phyloP scores from a whole-genome alignment of 345 rosid species.

The Leavenworthia alabamica region DNA sequence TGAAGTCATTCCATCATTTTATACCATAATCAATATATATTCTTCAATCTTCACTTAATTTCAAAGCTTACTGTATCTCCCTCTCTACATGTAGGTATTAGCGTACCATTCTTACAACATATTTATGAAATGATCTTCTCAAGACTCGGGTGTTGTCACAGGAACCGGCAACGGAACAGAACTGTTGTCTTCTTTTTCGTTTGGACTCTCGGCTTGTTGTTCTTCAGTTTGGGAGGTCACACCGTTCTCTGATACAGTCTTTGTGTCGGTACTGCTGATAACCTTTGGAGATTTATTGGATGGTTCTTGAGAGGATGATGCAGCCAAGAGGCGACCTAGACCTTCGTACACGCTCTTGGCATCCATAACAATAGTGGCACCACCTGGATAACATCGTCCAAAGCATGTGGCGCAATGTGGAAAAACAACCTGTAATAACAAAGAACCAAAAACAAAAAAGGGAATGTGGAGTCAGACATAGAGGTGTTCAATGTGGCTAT shows the following conservation, averaged over 20 bases:
- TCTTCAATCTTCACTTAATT: not conserved
- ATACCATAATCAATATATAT: not conserved
- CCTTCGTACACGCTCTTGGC: constrained; percentile 66
- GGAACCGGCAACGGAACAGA: constrained; percentile 1
- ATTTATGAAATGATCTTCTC: not conserved
- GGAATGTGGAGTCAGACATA: no score
- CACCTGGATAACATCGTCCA: constrained; percentile 91
- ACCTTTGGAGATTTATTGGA: constrained; percentile 35
- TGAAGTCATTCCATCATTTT: not conserved
- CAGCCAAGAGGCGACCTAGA: constrained; percentile 44
- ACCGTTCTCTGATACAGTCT: constrained; percentile 45
- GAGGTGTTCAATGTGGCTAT: not conserved
- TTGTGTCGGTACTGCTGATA: not conserved
- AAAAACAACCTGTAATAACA: constrained; percentile 60
- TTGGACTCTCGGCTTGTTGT: constrained; percentile 17
- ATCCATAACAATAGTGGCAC: constrained; percentile 61
- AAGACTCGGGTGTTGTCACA: constrained; percentile 23
- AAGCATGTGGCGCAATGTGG: constrained; percentile 85
- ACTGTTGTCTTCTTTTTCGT: constrained; percentile 25
- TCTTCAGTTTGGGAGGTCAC: constrained; percentile 37
- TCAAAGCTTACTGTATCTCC: not conserved
- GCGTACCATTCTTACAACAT: constrained; percentile 2
- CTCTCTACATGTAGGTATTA: not conserved
- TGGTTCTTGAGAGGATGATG: constrained; percentile 47
- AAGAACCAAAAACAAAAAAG: no score